Percentiles rank a stretch among this genome's conserved stretches.
Evolutionary conservation across 306 rosid genomes (phyloP).

Genomic region (Citrullus colocynthis): DNA sequence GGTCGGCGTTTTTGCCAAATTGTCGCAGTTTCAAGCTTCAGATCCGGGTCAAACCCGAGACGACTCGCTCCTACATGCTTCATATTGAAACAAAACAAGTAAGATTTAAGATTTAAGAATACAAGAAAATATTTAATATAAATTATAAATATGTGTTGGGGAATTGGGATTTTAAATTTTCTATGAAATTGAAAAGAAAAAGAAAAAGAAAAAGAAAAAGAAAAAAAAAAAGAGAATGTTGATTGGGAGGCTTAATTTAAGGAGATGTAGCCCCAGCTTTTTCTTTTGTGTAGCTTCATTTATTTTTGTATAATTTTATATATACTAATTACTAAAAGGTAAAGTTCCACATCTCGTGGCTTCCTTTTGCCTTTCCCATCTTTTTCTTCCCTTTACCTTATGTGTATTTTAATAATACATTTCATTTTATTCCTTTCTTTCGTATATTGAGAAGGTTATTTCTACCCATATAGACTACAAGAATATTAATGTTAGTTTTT

Average conservation of each 20-base stretch:
- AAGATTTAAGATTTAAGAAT: no score
- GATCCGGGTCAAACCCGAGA: constrained; percentile 10
- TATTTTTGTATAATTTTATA: background rate
- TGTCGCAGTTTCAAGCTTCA: constrained; percentile 32
- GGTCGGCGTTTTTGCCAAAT: constrained; percentile 73
- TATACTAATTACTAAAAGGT: background rate
- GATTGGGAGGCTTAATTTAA: constrained; percentile 5
- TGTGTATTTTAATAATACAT: background rate
- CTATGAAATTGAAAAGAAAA: background rate
- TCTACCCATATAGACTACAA: no score
- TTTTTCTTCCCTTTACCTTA: no score
- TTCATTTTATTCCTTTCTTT: background rate
- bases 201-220: background rate
- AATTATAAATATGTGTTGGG: background rate
- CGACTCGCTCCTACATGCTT: constrained; percentile 38
- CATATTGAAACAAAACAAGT: constrained; percentile 17
- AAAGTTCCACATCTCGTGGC: background rate
- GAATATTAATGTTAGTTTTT: no score
- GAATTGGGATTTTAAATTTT: background rate
- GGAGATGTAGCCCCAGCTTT: constrained; percentile 4
- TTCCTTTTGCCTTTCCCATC: background rate
- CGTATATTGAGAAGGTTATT: background rate
- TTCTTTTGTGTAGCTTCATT: constrained; percentile 1
- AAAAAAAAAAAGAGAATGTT: background rate
- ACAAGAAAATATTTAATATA: background rate